Base-by-base conservation (phyloP, 1,284 basidiomycete genomes). In the Meira nashicola region DNA sequence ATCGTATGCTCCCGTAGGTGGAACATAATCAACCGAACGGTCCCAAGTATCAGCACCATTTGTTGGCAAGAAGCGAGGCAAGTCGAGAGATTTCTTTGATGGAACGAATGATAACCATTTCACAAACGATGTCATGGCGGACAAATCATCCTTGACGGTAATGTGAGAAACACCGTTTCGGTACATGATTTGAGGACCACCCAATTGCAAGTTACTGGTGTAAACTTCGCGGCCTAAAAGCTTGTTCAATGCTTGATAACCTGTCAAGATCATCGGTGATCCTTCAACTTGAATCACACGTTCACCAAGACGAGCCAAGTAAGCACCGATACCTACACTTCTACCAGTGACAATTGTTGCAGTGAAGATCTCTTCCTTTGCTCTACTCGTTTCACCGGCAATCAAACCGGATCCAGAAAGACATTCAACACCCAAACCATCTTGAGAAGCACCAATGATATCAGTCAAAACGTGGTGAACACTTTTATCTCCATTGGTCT, bases 321-420 rank as follows among this genome's bases (percentile, higher is more conserved):
- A 98, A 40, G 95, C 95, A 77, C 95, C 95, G 73, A 98, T 99
- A 81, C 95, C 95, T 70, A 99, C 95, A 5, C 93, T 97, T 58
- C 95, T 90, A 69, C 93, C 95, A 46, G 93, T 96, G 71, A 98
- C 94, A 74, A 99, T 87, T 19, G 95, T 98, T 79, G 97, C 93
- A 54, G 95, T 99, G 83, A 99, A 99, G 79, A 98, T 96, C 78
- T 97, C 92, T 73, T 98, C 92, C 80, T 96, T 96, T 0, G 95
- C 95, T 46, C 95, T 87, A 50, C 93, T 95, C 0, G 95, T 98
- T 81, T 96, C 95, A 64, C 95, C 95, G 43, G 95, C 95, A 76
- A 99, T 98, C 71, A 99, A 86, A 81, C 95, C 95, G 43, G 93
- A 96, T 47, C 95, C 95, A 74, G 84, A 89, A 76, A 99, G 83